Evolutionary conservation across 1,284 basidiomycete genomes (phyloP).

Genomic region (Ceratobasidium sp.): DNA sequence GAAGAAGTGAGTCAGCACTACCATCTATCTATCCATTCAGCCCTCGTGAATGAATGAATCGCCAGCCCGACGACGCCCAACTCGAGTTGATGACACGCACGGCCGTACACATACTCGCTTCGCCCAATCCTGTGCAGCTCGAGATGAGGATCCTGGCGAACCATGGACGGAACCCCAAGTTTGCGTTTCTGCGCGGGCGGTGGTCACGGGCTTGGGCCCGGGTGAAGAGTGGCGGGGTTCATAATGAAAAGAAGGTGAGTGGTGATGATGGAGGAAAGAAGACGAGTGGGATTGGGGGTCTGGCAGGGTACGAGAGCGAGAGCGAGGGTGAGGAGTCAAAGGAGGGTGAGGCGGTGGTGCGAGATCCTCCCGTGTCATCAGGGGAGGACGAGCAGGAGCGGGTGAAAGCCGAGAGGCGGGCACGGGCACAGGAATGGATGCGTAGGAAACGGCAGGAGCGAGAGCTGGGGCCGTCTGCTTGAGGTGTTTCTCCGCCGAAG

Average conservation of each 20-base stretch:
- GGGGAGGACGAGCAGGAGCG: not conserved
- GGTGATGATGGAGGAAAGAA: constrained; percentile 5
- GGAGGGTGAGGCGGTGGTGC: constrained; percentile 19
- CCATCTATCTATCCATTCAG: not conserved
- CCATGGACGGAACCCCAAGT: constrained; percentile 70
- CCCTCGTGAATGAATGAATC: no score
- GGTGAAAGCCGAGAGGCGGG: constrained; percentile 7
- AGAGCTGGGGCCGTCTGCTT: not conserved
- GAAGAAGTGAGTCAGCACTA: constrained; percentile 69
- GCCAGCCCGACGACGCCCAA: constrained; percentile 71
- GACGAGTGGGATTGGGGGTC: constrained; percentile 45
- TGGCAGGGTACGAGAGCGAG: constrained; percentile 51
- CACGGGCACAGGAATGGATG: constrained; percentile 22
- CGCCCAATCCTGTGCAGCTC: constrained; percentile 76
- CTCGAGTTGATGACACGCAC: constrained; percentile 77
- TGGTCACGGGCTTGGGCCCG: constrained; percentile 68
- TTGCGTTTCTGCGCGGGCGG: constrained; percentile 79
- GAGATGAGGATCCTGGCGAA: constrained; percentile 90
- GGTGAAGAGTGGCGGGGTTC: no score
- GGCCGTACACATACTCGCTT: constrained; percentile 67
- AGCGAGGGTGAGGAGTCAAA: constrained; percentile 42
- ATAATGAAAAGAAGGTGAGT: constrained; percentile 16
- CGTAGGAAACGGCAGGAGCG: not conserved
- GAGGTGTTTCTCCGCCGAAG: not conserved
- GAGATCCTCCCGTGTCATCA: constrained; percentile 6